These are phyloP conservation scores for Phytopythium oedochilum DNA, from an alignment of 352 stramenopile species.

Conservation along the genomic window DNA sequence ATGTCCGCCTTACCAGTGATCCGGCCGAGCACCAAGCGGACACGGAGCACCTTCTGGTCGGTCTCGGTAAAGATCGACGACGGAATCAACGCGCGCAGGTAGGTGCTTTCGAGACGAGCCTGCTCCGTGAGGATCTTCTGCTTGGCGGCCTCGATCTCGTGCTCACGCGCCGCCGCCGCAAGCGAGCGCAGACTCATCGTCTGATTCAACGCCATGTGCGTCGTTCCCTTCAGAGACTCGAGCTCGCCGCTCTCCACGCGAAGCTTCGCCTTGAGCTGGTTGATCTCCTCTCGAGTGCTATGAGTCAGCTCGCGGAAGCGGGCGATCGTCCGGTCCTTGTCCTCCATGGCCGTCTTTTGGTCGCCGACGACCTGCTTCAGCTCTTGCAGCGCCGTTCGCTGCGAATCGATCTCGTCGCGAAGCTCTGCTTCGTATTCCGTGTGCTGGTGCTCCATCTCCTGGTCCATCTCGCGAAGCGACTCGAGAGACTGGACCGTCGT, in stretches of 20 bases:
- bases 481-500: constrained; percentile 70
- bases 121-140: constrained; percentile 66
- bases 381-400: constrained; percentile 47
- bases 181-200: constrained; percentile 66
- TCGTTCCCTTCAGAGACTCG: constrained; percentile 69
- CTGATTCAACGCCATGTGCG: constrained; percentile 68
- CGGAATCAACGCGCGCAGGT: constrained; percentile 60
- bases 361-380: constrained; percentile 46
- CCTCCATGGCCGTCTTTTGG: constrained; percentile 59
- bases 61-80: constrained; percentile 68
- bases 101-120: constrained; percentile 59
- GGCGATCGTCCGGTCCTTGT: constrained; percentile 77
- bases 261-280: constrained; percentile 66
- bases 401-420: constrained; percentile 56
- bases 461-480: constrained; percentile 74
- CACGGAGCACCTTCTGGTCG: constrained; percentile 67
- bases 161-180: constrained; percentile 49
- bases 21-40: constrained; percentile 58
- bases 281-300: constrained; percentile 68
- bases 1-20: constrained; percentile 70
- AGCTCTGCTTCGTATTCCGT: constrained; percentile 79
- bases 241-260: constrained; percentile 62
- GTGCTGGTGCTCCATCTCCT: constrained; percentile 89
- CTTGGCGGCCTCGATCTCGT: constrained; percentile 65
- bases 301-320: constrained; percentile 73